A percentile compares a stretch with the other conserved stretches of the same genome.
Evolutionary conservation across 768 basidiomycete genomes (phyloP).

Genomic region (Piloderma croceum): DNA sequence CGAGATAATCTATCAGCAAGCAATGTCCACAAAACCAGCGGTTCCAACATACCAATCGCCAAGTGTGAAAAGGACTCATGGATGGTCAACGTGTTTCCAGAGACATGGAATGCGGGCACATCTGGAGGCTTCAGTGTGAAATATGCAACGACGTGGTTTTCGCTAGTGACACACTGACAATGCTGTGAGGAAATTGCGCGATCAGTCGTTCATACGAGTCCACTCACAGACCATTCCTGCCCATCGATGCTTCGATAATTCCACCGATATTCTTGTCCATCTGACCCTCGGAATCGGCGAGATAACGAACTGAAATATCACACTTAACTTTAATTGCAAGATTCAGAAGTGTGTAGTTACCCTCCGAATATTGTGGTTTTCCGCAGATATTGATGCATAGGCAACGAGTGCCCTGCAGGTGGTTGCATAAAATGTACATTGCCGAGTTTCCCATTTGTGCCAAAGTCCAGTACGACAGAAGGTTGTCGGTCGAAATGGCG

Average conservation of each 20-base stretch:
- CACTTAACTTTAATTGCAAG: not conserved
- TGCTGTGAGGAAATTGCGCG: constrained; percentile 2
- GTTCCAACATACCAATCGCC: constrained; percentile 41
- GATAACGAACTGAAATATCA: constrained; percentile 48
- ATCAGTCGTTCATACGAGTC: constrained; percentile 7
- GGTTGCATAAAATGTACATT: constrained; percentile 48
- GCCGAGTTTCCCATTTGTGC: constrained; percentile 51
- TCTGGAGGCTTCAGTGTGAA: constrained; percentile 55
- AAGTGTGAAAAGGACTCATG: constrained; percentile 50
- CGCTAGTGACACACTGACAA: constrained; percentile 47
- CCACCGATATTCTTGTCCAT: constrained; percentile 72
- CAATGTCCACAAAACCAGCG: not conserved
- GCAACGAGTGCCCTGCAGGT: constrained; percentile 35
- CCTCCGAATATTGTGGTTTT: constrained; percentile 62
- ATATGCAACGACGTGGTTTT: constrained; percentile 55
- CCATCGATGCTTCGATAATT: constrained; percentile 45
- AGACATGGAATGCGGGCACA: constrained; percentile 51
- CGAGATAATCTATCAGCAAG: constrained; percentile 5
- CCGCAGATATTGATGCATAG: constrained; percentile 60
- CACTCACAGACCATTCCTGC: constrained; percentile 74
- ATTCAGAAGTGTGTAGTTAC: constrained; percentile 34
- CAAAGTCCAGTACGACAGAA: constrained; percentile 55
- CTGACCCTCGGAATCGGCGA: constrained; percentile 62
- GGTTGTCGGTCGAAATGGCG: constrained; percentile 50
- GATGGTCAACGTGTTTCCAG: constrained; percentile 58